Conservation (phyloP, 805 yeast species). For the Wickerhamomyces canadensis region DNA sequence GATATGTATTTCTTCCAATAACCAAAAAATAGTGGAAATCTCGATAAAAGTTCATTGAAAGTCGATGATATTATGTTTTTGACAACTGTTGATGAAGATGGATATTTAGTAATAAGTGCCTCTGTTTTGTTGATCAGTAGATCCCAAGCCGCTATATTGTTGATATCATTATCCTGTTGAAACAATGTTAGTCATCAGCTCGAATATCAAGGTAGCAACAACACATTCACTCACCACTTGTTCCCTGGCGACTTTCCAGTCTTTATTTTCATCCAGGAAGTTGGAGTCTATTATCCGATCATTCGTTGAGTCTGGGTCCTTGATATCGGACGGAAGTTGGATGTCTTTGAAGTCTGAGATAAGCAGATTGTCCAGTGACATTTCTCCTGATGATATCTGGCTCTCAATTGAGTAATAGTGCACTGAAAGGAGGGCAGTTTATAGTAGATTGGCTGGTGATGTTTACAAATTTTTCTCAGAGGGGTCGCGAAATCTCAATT, state of each 20-base stretch:
- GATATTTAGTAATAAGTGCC: constrained; percentile 27
- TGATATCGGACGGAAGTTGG: too few species aligned
- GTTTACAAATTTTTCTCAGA: background rate
- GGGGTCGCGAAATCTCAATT: background rate
- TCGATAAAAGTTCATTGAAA: constrained; percentile 37
- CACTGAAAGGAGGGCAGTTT: too few species aligned
- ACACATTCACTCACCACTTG: too few species aligned
- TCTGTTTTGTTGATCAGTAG: constrained; percentile 30
- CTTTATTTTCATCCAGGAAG: constrained; percentile 18
- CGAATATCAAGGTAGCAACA: too few species aligned
- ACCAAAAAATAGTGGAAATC: constrained; percentile 53
- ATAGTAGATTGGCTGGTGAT: too few species aligned
- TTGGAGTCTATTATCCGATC: constrained; percentile 3
- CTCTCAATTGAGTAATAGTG: too few species aligned
- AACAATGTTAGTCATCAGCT: too few species aligned
- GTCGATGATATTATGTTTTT: constrained; percentile 28
- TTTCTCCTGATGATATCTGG: background rate
- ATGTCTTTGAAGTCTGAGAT: too few species aligned
- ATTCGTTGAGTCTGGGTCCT: background rate
- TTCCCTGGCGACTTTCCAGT: constrained; percentile 19
- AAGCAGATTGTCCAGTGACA: background rate
- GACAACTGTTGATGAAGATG: constrained; percentile 26
- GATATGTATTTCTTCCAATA: constrained; percentile 62
- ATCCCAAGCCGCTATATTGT: constrained; percentile 37
- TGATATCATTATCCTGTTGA: constrained; percentile 18